Evolutionary conservation across 2,329 filamentous ascomycete genomes (phyloP).

Genomic region (Alternaria triticina): DNA sequence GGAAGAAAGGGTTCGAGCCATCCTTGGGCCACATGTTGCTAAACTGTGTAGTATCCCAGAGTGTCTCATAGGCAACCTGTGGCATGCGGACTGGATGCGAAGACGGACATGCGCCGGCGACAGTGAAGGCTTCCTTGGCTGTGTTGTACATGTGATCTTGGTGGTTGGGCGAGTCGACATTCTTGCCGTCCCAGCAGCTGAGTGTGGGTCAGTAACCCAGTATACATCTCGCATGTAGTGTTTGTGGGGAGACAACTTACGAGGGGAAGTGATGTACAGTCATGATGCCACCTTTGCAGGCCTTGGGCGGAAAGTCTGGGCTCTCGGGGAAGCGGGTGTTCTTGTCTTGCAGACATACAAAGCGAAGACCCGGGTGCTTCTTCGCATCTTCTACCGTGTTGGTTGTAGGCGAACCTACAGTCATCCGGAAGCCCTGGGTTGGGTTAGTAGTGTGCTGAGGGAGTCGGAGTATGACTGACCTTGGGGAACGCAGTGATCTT

Average conservation of each 20-base stretch:
- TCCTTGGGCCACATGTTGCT: slow-evolving; percentile 34
- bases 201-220: not conserved
- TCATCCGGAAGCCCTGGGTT: slow-evolving; percentile 41
- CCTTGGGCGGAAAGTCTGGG: slow-evolving; percentile 11
- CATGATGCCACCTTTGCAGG: slow-evolving; percentile 12
- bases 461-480: slow-evolving; percentile 14
- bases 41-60: slow-evolving; percentile 40
- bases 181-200: slow-evolving; percentile 55
- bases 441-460: not conserved
- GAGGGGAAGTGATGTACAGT: slow-evolving; percentile 30
- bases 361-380: slow-evolving; percentile 1
- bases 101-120: slow-evolving; percentile 30
- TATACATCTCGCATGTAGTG: not conserved
- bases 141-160: slow-evolving; percentile 54
- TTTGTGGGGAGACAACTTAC: not conserved
- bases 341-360: slow-evolving; percentile 21
- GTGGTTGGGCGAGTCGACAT: slow-evolving; percentile 61
- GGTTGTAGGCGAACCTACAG: slow-evolving; percentile 39
- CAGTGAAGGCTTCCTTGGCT: slow-evolving; percentile 25
- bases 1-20: slow-evolving; percentile 36
- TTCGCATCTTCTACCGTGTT: slow-evolving; percentile 12
- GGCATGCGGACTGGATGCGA: slow-evolving; percentile 39
- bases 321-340: slow-evolving; percentile 27
- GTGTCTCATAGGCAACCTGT: slow-evolving; percentile 41
- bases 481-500: slow-evolving; percentile 33